Evolutionary conservation across 805 yeast genomes (phyloP), one percentile per base, ranked within the genome.

Genomic region (Sungouiella blattae): DNA sequence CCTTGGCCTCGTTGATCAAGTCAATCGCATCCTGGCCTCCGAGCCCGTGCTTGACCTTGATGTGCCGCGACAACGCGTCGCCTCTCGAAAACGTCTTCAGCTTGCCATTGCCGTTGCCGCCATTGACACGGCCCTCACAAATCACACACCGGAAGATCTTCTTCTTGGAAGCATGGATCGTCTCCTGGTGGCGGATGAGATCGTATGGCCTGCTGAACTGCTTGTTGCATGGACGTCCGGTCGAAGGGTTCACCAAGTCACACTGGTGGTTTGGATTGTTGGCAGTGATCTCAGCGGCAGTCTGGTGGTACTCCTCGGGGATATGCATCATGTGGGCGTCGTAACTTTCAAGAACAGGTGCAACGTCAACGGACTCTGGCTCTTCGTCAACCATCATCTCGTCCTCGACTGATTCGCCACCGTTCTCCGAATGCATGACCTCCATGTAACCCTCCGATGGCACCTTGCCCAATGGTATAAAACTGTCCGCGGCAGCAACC

Each of bases 31-130:
- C 82, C 40, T 68, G 63, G 26, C 83, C 83, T 26, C 69, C 71
- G 36, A 81, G 61, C 6, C 84, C 83, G 65, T 89, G 98, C 66
- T 93, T 88, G 30, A 88, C 91, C 51, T 94, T 80, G 43, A 67
- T 66, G 46, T 67, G 73, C 36, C 73, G 57, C 1, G 71, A 64
- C 42, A 67, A 60, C 1, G 73, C 73, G 55, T 67, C 73, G 28
- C 69, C 70, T 44, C 73, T 50, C 5, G 71, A 64, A 36, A 67
- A 67, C n/a, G 73, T 67, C 51, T 67, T 67, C 44, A 50, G 63
- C 45, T 65, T 60, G 35, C 78, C 78, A 49, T 75, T 76, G 18
- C 77, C 75, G 25, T 61, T 53, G 35, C 77, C 77, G 15, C 72
- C 70, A 33, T 73, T 55, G 17, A 58, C 53, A 38, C 73, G 51